Evolutionary conservation across 495 filamentous ascomycete genomes (phyloP).

Genomic region (Massariosphaeria phaeospora): DNA sequence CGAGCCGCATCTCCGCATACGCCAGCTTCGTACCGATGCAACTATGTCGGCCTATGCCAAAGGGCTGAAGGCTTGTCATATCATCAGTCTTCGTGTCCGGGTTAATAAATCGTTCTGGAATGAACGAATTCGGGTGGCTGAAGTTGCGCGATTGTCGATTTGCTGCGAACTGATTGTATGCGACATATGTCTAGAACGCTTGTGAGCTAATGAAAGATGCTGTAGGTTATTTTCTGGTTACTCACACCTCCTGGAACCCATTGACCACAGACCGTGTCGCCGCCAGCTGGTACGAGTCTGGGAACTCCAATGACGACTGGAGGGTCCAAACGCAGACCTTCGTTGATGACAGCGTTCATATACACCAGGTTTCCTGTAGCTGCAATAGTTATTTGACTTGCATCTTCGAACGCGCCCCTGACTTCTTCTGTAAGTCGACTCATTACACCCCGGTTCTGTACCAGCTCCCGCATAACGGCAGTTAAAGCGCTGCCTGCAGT

Average conservation of each 20-base stretch:
- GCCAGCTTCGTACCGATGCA: constrained; percentile 26
- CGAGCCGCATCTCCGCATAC: constrained; percentile 20
- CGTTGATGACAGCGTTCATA: constrained; percentile 28
- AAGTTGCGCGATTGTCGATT: constrained; percentile 21
- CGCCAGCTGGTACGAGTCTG: constrained; percentile 4
- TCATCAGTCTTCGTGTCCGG: constrained; percentile 13
- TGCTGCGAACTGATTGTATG: constrained; percentile 19
- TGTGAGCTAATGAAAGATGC: not conserved
- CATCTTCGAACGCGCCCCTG: constrained; percentile 6
- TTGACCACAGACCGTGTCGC: constrained; percentile 11
- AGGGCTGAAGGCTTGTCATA: constrained; percentile 18
- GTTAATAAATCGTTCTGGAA: constrained; percentile 26
- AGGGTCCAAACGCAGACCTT: constrained; percentile 18
- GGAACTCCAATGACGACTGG: constrained; percentile 17
- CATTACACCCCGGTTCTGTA: constrained; percentile 11
- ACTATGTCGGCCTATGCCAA: constrained; percentile 16
- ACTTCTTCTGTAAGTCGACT: constrained; percentile 14
- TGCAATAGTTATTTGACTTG: constrained; percentile 17
- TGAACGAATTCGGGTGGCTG: constrained; percentile 25
- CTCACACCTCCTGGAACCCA: constrained; percentile 15
- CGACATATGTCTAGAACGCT: constrained; percentile 9
- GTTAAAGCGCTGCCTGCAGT: constrained; percentile 16
- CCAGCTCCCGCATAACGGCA: constrained; percentile 13
- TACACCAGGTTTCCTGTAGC: constrained; percentile 14
- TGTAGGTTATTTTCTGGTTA: not conserved